A percentile compares a stretch with the other conserved stretches of the same genome.
Conservation (phyloP, 1,139 yeast species). For the Protomyces pachydermus region DNA sequence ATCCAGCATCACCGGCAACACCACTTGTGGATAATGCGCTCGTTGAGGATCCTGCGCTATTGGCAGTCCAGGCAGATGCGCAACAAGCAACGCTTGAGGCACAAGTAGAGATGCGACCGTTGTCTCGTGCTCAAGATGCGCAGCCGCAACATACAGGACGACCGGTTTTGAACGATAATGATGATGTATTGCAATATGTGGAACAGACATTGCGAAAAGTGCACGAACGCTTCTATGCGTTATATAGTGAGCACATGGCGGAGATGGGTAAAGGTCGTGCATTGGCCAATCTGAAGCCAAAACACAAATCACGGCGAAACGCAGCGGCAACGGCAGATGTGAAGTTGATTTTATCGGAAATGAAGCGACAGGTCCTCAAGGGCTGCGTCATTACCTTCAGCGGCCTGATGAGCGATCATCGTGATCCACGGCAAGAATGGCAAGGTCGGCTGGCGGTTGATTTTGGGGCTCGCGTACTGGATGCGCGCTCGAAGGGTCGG, state of each 20-base stretch:
- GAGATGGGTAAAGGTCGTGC: slow-evolving; percentile 26
- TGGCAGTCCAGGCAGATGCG: slow-evolving; percentile 45
- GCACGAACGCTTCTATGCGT: slow-evolving; percentile 61
- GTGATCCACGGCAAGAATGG: slow-evolving; percentile 57
- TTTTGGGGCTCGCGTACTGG: slow-evolving; percentile 82
- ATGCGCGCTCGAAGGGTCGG: slow-evolving; percentile 56
- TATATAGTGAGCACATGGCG: slow-evolving; percentile 38
- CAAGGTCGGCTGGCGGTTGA: slow-evolving; percentile 88
- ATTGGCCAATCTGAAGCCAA: slow-evolving; percentile 24
- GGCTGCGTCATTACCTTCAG: slow-evolving; percentile 74
- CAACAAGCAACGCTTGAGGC: slow-evolving; percentile 58
- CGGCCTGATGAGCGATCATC: slow-evolving; percentile 78
- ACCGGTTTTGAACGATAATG: slow-evolving; percentile 64
- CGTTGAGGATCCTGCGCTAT: slow-evolving; percentile 35
- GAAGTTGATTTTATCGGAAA: slow-evolving; percentile 60
- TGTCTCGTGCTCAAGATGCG: slow-evolving; percentile 69
- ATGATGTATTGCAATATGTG: slow-evolving; percentile 64
- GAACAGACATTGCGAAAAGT: slow-evolving; percentile 58
- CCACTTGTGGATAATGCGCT: slow-evolving; percentile 26
- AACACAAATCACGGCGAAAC: background rate
- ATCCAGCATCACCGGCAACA: background rate
- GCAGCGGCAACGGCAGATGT: slow-evolving; percentile 37
- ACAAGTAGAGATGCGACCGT: slow-evolving; percentile 69
- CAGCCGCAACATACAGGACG: slow-evolving; percentile 35
- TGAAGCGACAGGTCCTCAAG: slow-evolving; percentile 63